Percentiles rank a stretch among this genome's conserved stretches.
phyloP scores from a whole-genome alignment of 768 basidiomycete species.

The Gyrodon lividus region DNA sequence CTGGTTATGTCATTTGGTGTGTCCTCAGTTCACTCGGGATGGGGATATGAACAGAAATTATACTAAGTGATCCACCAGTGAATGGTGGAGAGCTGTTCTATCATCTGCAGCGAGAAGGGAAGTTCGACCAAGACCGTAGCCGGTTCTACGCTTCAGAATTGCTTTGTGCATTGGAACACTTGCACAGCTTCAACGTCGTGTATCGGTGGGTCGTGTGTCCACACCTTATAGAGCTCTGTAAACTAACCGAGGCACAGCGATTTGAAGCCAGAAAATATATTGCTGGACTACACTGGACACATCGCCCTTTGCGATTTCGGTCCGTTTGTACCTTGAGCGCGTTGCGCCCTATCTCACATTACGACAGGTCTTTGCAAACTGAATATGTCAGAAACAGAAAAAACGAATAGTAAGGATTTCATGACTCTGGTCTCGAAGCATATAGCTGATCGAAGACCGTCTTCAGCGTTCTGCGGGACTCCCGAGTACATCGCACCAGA shows the following conservation, averaged over 20 bases:
- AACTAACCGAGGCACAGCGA: constrained; percentile 51
- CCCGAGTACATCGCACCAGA: constrained; percentile 99
- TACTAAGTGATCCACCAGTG: constrained; percentile 43
- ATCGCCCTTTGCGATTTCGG: constrained; percentile 98
- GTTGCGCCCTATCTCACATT: constrained; percentile 4
- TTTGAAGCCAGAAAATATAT: constrained; percentile 96
- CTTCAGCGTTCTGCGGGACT: constrained; percentile 91
- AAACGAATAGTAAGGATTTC: constrained; percentile 80
- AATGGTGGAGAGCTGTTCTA: constrained; percentile 99
- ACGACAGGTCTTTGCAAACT: constrained; percentile 77
- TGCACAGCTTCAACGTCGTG: constrained; percentile 97
- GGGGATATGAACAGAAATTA: not conserved
- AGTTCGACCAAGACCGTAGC: constrained; percentile 91
- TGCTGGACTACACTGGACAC: constrained; percentile 96
- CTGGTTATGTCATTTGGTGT: constrained; percentile 93
- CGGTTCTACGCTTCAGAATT: constrained; percentile 99
- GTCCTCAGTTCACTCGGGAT: constrained; percentile 22
- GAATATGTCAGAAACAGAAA: constrained; percentile 97
- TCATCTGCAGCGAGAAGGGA: constrained; percentile 93
- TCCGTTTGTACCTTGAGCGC: constrained; percentile 16
- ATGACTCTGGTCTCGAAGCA: not conserved
- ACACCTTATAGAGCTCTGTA: not conserved
- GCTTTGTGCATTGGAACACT: constrained; percentile 89
- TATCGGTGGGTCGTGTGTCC: constrained; percentile 65
- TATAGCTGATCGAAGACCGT: constrained; percentile 6